A percentile compares a stretch with the other conserved stretches of the same genome.
Evolutionary conservation across 2,329 filamentous ascomycete species (phyloP).

Genomic region (Rhinocladiella similis): DNA sequence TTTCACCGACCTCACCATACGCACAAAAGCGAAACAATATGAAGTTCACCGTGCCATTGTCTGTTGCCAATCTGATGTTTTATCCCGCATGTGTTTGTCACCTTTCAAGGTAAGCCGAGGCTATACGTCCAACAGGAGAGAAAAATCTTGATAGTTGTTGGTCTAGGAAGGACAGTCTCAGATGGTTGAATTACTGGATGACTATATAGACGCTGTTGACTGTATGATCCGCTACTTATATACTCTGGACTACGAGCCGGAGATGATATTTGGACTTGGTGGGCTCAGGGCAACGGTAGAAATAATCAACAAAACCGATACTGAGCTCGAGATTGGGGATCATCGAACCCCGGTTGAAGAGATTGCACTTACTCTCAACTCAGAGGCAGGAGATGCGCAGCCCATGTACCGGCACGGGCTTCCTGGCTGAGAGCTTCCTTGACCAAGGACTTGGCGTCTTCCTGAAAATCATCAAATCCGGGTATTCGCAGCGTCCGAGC

Average conservation of each 20-base stretch:
- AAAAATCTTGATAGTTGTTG: not conserved
- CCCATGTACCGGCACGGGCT: no score
- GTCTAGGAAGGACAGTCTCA: not conserved
- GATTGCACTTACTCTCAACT: no score
- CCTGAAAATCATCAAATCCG: no score
- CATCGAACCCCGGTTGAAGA: no score
- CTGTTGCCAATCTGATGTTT: not conserved
- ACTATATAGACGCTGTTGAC: not conserved
- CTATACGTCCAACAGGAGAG: not conserved
- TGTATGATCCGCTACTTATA: conserved; percentile 7
- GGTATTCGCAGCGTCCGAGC: no score
- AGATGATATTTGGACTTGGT: not conserved
- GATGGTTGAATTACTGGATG: not conserved
- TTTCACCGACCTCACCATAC: not conserved
- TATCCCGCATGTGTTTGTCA: not conserved
- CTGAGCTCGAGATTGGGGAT: no score
- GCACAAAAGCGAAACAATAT: not conserved
- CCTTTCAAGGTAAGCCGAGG: not conserved
- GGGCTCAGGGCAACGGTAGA: not conserved
- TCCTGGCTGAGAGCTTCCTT: no score
- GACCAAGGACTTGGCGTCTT: no score
- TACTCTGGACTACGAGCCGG: not conserved
- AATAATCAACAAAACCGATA: no score
- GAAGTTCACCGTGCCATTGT: not conserved
- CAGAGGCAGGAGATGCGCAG: no score